Conservation (phyloP, 495 filamentous ascomycete genomes). For the Peziza echinospora region DNA sequence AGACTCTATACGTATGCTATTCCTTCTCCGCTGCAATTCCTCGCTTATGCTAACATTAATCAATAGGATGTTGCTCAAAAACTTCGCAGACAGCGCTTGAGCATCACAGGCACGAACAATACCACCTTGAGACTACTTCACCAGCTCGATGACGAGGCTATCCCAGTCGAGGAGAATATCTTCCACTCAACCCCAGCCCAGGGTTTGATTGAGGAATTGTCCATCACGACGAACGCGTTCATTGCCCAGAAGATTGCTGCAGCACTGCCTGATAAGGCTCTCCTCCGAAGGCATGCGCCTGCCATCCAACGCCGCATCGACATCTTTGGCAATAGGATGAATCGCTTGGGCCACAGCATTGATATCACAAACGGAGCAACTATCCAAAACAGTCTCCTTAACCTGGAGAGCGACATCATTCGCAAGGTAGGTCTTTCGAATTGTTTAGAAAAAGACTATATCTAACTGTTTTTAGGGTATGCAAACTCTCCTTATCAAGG, state of each 20-base stretch:
- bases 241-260: conserved; percentile 65
- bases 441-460: not conserved
- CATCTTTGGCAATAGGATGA: conserved; percentile 83
- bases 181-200: conserved; percentile 77
- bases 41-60: conserved; percentile 17
- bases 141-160: conserved; percentile 94
- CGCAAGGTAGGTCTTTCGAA: conserved; percentile 38
- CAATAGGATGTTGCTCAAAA: conserved; percentile 51
- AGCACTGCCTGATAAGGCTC: conserved; percentile 73
- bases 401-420: conserved; percentile 62
- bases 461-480: conserved; percentile 39
- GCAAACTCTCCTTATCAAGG: conserved; percentile 84
- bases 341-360: conserved; percentile 64
- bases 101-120: conserved; percentile 51
- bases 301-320: conserved; percentile 76
- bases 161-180: conserved; percentile 86
- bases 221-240: conserved; percentile 71
- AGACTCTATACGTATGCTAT: conserved; percentile 45
- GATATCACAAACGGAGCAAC: conserved; percentile 76
- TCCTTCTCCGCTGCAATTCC: too few relatives aligned
- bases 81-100: conserved; percentile 69
- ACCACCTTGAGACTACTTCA: conserved; percentile 73
- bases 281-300: conserved; percentile 65
- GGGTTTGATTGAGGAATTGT: conserved; percentile 84
- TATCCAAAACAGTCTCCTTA: conserved; percentile 82